Conservation (phyloP, 2,329 filamentous ascomycete genomes). For the Colletotrichum viniferum region DNA sequence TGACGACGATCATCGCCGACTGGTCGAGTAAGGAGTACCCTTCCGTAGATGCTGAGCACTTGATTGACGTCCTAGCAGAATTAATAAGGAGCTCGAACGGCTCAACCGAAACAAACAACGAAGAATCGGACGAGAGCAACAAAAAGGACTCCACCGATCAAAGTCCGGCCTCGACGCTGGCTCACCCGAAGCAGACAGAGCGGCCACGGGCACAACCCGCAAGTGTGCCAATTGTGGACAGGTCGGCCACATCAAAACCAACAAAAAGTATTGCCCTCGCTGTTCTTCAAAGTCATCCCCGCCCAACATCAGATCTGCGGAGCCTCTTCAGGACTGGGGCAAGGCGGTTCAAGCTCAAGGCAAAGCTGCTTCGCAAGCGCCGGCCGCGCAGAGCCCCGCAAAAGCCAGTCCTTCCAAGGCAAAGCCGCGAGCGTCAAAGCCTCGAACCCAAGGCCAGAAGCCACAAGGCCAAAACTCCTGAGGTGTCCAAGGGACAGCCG, state of each 20-base stretch:
- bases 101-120: conserved; percentile 92
- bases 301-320: neutral
- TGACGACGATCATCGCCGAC: conserved; percentile 21
- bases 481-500: conserved; percentile 12
- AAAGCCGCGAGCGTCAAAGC: conserved; percentile 23
- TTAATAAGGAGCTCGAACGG: conserved; percentile 78
- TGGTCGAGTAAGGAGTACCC: conserved; percentile 21
- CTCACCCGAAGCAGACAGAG: conserved; percentile 60
- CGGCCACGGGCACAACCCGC: conserved; percentile 71
- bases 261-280: conserved; percentile 80
- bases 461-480: neutral
- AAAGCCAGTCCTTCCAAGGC: conserved; percentile 9
- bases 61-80: conserved; percentile 45
- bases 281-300: conserved; percentile 29
- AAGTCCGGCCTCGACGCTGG: conserved; percentile 41
- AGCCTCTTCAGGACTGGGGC: conserved; percentile 19
- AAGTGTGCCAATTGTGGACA: conserved; percentile 98
- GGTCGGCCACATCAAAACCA: conserved; percentile 97
- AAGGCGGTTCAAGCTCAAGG: conserved; percentile 11
- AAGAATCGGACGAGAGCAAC: conserved; percentile 86
- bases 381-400: conserved; percentile 15
- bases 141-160: conserved; percentile 67
- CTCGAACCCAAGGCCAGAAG: conserved; percentile 20
- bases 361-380: conserved; percentile 3
- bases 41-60: conserved; percentile 10